Base-by-base conservation (phyloP, 495 filamentous ascomycete genomes). In the Gamarada debralockiae region DNA sequence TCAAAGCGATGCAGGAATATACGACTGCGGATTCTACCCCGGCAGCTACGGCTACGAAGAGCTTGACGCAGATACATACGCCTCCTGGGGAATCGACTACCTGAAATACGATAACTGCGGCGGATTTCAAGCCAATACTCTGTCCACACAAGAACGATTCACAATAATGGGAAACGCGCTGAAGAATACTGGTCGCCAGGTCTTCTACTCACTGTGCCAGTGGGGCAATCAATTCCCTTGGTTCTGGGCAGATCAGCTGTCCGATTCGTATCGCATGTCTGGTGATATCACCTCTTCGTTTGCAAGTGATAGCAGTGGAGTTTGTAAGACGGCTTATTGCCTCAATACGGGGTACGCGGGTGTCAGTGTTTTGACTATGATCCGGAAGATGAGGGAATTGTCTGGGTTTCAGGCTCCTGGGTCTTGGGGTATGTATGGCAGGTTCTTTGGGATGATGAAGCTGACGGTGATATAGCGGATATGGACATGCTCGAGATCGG, bases 401-500 rank as follows among this genome's bases (percentile, higher is more conserved):
- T 53, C 58, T 3, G 48, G 55, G 18, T 67, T 59, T 22, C 48
- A 51, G 37, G 23, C 25, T 10, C 63, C 54, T 23, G 62, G 63
- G 1, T 60, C 60, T 18, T 65, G 58, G 58, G n/a, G n/a, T n/a
- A n/a, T n/a, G n/a, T n/a, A n/a, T n/a, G n/a, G n/a, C n/a, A n/a
- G n/a, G n/a, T n/a, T n/a, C n/a, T n/a, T n/a, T n/a, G n/a, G n/a
- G n/a, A n/a, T n/a, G n/a, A n/a, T n/a, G n/a, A n/a, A 54, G 48
- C 10, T 37, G 9, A 37, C 31, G 38, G n/a, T n/a, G n/a, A n/a
- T n/a, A n/a, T n/a, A n/a, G 48, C 48, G 18, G 58, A 67, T 57
- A 63, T 76, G 24, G 73, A 78, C 42, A 75, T 74, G 73, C 59
- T 76, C 20, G 70, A 74, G 49, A 65, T 76, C n/a, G 72, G 73